Evolutionary conservation across 2,329 filamentous ascomycete genomes (phyloP), one percentile per base, ranked within the genome.

Genomic region (Plenodomus lindquistii): DNA sequence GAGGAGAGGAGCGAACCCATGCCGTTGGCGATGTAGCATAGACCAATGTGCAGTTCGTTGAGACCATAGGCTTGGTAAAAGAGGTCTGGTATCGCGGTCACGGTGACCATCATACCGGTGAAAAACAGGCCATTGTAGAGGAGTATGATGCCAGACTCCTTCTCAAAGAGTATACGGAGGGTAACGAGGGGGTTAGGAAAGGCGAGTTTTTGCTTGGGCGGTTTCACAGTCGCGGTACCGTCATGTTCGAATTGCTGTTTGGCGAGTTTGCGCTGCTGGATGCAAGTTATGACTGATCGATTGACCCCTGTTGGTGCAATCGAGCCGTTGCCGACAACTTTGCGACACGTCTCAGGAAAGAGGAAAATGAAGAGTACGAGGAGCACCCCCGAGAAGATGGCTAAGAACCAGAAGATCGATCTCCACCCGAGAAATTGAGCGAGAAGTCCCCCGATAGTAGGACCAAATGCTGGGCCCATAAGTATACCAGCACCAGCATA

Each of bases 401-500:
- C 58, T 1, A 74, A 61, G 37, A 73, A 74, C 68, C 69, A 74
- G 54, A 75, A 75, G n/a, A 73, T 73, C 1, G 67, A 66, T 27
- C 68, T 62, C 64, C 72, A 74, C 9, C 71, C 71, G 1, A 73
- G 60, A 41, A 66, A 66, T 37, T 64, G 61, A 4, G 63, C 59
- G 2, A 68, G 41, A 0, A 68, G 48, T 2, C 60, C 64, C 18
- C 71, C 72, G 10, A 75, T 66, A 0, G 69, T 67, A 22, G 72
- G 72, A 0, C 67, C 70, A 40, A 70, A 65, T 6, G 66, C 56
- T 24, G 66, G 53, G 10, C 70, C 59, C 52, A 67, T 62, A 10
- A 70, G 41, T 3, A 67, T 16, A 81, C 84, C 6, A 78, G 77
- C 36, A 78, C 80, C n/a, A 85, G 82, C 49, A 85, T 81, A 47